These are phyloP conservation scores for Cladophialophora immunda DNA, from an alignment of 2,329 filamentous ascomycete genomes.

Conservation along the genomic window DNA sequence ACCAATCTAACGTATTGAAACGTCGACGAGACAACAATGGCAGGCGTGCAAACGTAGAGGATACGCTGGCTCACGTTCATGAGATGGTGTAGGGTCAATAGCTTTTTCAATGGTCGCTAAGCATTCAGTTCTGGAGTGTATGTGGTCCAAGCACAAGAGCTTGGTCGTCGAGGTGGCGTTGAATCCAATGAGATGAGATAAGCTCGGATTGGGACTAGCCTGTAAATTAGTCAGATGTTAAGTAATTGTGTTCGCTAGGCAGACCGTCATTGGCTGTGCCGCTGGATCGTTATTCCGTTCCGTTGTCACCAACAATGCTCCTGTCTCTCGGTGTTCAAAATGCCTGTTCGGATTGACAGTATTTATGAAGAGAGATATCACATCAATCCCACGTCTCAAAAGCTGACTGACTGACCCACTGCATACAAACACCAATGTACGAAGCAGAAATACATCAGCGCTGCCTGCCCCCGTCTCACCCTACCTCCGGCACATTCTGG, in stretches of 20 bases:
- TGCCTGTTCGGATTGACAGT: no score
- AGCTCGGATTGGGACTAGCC: constrained; percentile 4
- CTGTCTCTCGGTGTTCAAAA: no score
- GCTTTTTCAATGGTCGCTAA: neutral
- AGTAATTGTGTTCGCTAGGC: neutral
- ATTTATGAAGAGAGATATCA: no score
- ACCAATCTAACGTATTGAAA: constrained; percentile 28
- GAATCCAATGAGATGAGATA: neutral
- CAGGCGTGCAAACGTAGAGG: constrained; percentile 25
- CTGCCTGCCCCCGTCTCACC: neutral
- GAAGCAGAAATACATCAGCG: neutral
- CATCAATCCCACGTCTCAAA: neutral
- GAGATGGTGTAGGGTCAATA: neutral
- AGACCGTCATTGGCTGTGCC: neutral
- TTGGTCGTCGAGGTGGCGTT: neutral
- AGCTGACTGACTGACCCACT: neutral
- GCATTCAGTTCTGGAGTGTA: neutral
- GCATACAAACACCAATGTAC: neutral
- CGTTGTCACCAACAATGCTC: neutral
- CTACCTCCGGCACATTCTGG: neutral
- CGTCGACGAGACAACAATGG: constrained; percentile 24
- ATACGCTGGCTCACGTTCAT: constrained; percentile 10
- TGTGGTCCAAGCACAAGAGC: neutral
- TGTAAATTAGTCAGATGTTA: neutral
- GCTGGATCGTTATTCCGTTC: constrained; percentile 7